phyloP scores from a whole-genome alignment of 257 asterid species.

The Scutellaria baicalensis region DNA sequence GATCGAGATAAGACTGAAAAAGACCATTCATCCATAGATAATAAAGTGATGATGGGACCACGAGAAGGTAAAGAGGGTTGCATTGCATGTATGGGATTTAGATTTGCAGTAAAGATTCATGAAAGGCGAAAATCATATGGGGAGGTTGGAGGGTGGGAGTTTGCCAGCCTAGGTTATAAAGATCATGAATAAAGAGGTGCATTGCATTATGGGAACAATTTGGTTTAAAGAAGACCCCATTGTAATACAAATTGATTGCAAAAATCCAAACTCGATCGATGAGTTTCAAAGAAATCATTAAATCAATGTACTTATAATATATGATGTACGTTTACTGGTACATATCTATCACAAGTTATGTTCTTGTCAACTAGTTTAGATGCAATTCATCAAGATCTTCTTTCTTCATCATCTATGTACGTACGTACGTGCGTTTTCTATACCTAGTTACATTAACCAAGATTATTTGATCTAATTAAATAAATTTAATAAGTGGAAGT shows the following conservation, averaged over 20 bases:
- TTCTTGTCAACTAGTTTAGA: neutral
- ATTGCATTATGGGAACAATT: neutral
- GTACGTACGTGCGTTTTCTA: too few species aligned
- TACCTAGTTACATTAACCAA: too few species aligned
- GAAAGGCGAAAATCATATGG: neutral
- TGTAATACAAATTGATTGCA: neutral
- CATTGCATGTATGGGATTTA: neutral
- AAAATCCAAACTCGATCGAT: neutral
- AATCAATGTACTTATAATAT: slow-evolving; percentile 6
- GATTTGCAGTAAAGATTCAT: neutral
- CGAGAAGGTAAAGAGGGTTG: neutral
- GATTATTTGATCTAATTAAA: too few species aligned
- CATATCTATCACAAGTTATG: neutral
- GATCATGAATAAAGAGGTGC: slow-evolving; percentile 1
- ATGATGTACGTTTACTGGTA: neutral
- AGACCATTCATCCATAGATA: neutral
- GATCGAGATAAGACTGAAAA: slow-evolving; percentile 8
- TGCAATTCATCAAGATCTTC: too few species aligned
- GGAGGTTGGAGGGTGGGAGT: neutral
- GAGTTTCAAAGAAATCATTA: neutral
- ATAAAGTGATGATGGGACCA: slow-evolving; percentile 21
- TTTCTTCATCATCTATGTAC: too few species aligned
- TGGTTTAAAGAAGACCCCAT: neutral
- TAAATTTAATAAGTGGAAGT: too few species aligned
- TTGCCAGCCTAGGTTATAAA: neutral